These are phyloP conservation scores for Niebla homalea DNA, from an alignment of 495 filamentous ascomycete genomes.

Conservation along the genomic window DNA sequence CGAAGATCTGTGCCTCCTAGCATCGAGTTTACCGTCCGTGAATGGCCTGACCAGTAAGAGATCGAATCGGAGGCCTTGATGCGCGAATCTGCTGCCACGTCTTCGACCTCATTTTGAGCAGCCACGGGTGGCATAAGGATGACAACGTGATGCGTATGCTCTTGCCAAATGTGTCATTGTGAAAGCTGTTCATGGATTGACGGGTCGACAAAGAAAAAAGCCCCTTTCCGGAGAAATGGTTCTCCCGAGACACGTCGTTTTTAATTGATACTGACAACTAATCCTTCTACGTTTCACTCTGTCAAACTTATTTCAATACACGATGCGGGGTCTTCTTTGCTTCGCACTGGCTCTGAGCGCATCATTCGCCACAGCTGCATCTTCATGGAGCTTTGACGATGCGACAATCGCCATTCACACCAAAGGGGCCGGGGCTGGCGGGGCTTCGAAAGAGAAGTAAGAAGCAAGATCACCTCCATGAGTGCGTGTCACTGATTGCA, in stretches of 20 bases:
- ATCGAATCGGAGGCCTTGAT: constrained; percentile 20
- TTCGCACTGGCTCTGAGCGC: constrained; percentile 21
- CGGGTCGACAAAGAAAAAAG: too few species aligned
- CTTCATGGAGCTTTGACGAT: constrained; percentile 77
- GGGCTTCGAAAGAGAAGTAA: constrained; percentile 62
- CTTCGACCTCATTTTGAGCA: too few species aligned
- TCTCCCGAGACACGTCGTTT: too few species aligned
- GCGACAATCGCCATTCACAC: constrained; percentile 62
- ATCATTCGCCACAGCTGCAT: constrained; percentile 37
- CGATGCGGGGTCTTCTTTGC: constrained; percentile 8
- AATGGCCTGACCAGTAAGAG: constrained; percentile 62
- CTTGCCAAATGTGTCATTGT: too few species aligned
- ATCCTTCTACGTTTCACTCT: too few species aligned
- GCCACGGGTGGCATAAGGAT: too few species aligned
- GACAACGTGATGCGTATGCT: too few species aligned
- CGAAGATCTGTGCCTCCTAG: constrained; percentile 75
- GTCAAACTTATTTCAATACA: background rate
- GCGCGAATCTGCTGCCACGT: background rate
- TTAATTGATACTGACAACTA: too few species aligned
- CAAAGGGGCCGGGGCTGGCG: constrained; percentile 53
- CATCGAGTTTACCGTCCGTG: constrained; percentile 66
- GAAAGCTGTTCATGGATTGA: too few species aligned
- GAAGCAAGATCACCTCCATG: constrained; percentile 9
- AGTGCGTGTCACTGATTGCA: background rate
- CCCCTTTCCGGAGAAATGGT: too few species aligned